Evolutionary conservation across 768 basidiomycete species (phyloP).

Genomic region (Tulasnella sp.): DNA sequence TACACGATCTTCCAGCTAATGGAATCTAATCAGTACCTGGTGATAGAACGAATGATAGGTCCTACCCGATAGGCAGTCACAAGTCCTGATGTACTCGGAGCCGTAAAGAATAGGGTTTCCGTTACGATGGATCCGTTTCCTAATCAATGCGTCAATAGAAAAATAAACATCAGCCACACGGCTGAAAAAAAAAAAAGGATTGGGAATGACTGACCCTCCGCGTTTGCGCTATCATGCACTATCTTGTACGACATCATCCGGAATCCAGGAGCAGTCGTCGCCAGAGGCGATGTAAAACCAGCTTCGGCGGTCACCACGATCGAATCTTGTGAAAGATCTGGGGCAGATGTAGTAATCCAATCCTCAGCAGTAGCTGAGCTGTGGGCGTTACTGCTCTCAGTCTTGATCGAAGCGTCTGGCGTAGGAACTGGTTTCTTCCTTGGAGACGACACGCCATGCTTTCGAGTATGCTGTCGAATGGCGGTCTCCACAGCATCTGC

Average conservation of each 20-base stretch:
- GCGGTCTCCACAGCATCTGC: conserved; percentile 34
- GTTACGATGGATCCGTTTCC: neutral
- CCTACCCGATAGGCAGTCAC: conserved; percentile 62
- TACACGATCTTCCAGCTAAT: conserved; percentile 9
- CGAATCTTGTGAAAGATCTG: conserved; percentile 1
- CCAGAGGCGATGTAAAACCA: neutral
- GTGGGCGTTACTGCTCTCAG: conserved; percentile 9
- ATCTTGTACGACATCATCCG: conserved; percentile 45
- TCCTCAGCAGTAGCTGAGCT: no score
- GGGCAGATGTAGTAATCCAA: no score
- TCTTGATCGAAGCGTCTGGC: conserved; percentile 11
- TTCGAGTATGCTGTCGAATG: conserved; percentile 7
- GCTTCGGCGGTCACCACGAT: neutral
- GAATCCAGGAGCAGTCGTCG: conserved; percentile 17
- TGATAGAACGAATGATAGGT: neutral
- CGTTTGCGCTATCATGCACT: conserved; percentile 25
- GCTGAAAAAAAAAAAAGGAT: neutral
- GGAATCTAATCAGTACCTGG: neutral
- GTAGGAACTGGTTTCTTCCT: conserved; percentile 24
- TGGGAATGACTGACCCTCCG: no score
- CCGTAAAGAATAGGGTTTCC: conserved; percentile 64
- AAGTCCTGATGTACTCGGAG: conserved; percentile 65
- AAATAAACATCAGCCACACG: neutral
- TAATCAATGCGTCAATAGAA: neutral
- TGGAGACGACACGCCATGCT: neutral